Base-by-base conservation (phyloP, 306 rosid genomes). In the Cicer arietinum region DNA sequence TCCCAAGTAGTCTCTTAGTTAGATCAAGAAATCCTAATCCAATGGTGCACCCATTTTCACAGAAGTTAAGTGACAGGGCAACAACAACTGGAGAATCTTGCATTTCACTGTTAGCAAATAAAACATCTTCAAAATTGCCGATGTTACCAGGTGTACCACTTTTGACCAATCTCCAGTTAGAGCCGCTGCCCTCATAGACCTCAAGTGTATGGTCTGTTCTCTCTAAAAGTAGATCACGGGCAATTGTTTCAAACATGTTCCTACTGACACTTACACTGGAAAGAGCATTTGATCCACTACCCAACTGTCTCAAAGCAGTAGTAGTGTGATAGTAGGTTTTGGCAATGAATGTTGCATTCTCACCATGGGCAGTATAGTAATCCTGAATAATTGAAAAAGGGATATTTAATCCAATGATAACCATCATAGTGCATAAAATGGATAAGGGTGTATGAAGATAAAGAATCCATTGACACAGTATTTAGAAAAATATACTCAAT, bases 91-190 rank as follows among this genome's bases (percentile, higher is more conserved):
- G 97, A 77, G 93, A 89, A 77, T 94, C 99, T 81, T 94, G 99
- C 99, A 94, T 94, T 81, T 94, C 99, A 79, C 90, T 90, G 86
- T 88, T 94, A 73, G 99, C 93, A 81, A 94, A 94, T 74, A 94
- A 84, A 81, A 91, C 85, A 66, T 90, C 96, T 88, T 94, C 96
- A 44, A 94, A 94, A 63, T 91, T 88, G 69, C 95, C 89, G 60
- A 94, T 87, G 86, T 92, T 94, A 41, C 99, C 99, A 78, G 99
- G 99, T 4, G 96, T 89, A 75, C 99, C 99, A 83, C 88, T 87
- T 88, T 90, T 91, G 58, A 84, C 80, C 71, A 87, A 88, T 77
- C 83, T 90, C 99, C 99, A 94, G 51, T 83, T 90, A 43, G 93
- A 94, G 76, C 96, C 92, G 79, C 95, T 89, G 1, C 97, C 99